Evolutionary conservation across 1,284 basidiomycete genomes (phyloP), one percentile per base, ranked within the genome.

Genomic region (Tilletiaria anomala): DNA sequence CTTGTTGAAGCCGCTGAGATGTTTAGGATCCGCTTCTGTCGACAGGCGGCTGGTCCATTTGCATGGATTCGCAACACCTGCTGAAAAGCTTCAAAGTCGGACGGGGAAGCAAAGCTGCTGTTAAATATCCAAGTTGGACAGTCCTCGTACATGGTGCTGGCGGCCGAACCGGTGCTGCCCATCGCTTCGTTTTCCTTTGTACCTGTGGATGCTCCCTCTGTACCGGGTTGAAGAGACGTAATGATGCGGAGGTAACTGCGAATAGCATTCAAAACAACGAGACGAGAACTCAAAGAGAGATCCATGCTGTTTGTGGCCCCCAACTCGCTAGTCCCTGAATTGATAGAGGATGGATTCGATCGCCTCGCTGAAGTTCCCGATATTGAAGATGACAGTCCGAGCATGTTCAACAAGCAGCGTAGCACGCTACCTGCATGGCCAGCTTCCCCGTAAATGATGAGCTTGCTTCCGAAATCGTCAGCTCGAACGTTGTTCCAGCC

Each of bases 91-190:
- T 62, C 59, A 17, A 45, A 51, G 17, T 60, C 55, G 33, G 53
- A 45, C 4, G 48, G 35, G 3, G 48, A 48, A 4, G 47, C n/a
- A 18, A 61, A 57, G 14, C 51, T 43, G 20, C 53, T 43, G 5
- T 49, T 44, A 43, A 61, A 60, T 45, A 57, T 58, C 59, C 59
- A 61, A 17, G 56, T 51, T 0, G 56, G 56, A 23, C 49, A 54
- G n/a, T n/a, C n/a, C n/a, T n/a, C n/a, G n/a, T n/a, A n/a, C n/a
- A n/a, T n/a, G n/a, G n/a, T n/a, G n/a, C n/a, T n/a, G n/a, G n/a
- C n/a, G n/a, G n/a, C n/a, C n/a, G n/a, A n/a, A n/a, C n/a, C n/a
- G n/a, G n/a, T n/a, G n/a, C n/a, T n/a, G n/a, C n/a, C n/a, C n/a
- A n/a, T n/a, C n/a, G n/a, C n/a, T n/a, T n/a, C n/a, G n/a, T n/a